phyloP scores from a whole-genome alignment of 2,329 filamentous ascomycete species.

The Clarireedia sp. region DNA sequence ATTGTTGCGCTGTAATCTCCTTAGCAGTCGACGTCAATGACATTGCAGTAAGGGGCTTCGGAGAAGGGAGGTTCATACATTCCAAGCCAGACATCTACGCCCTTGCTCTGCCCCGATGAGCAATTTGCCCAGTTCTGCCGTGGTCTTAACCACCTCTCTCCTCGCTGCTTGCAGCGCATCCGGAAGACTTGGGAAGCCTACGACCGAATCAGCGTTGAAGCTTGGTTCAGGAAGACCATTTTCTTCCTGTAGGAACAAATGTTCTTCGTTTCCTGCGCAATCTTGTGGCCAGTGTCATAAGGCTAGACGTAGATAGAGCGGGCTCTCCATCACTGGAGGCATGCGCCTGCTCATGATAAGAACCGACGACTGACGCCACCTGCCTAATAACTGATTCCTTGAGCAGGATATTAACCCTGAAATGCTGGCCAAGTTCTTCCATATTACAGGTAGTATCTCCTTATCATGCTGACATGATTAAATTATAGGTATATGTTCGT shows the following conservation, averaged over 20 bases:
- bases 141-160: constrained; percentile 41
- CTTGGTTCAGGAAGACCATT: constrained; percentile 36
- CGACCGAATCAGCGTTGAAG: constrained; percentile 38
- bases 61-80: constrained; percentile 31
- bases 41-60: neutral
- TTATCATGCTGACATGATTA: no score
- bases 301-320: neutral
- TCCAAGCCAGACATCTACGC: constrained; percentile 46
- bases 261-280: constrained; percentile 41
- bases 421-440: no score
- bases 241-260: constrained; percentile 38
- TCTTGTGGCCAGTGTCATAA: constrained; percentile 34
- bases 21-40: constrained; percentile 10
- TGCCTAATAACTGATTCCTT: no score
- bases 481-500: no score
- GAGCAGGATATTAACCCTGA: no score
- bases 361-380: neutral
- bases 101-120: constrained; percentile 43
- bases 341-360: neutral
- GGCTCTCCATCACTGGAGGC: neutral
- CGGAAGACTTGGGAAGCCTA: constrained; percentile 41
- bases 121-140: constrained; percentile 40
- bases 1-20: constrained; percentile 37
- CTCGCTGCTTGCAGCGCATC: constrained; percentile 39
- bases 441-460: no score